Evolutionary conservation across 208 protist genomes (phyloP).

Genomic region (Leishmania amazonensis): DNA sequence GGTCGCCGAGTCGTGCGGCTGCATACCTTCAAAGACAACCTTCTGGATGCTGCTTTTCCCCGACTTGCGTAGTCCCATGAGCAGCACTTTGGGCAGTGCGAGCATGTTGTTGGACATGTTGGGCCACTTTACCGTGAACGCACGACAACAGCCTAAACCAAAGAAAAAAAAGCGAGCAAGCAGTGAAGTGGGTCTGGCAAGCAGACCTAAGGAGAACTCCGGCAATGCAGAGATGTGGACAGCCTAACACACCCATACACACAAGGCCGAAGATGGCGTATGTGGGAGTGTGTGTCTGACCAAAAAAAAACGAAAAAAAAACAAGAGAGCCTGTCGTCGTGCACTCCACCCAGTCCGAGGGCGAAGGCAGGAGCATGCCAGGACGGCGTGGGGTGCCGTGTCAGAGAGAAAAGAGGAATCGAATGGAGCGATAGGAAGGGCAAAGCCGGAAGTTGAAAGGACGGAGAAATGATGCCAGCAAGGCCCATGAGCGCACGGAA

Average conservation of each 20-base stretch:
- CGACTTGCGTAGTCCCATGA: conserved; percentile 89
- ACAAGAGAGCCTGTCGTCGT: too few relatives aligned
- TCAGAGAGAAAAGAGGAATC: neutral
- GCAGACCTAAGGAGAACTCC: neutral
- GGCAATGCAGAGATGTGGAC: neutral
- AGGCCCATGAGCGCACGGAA: neutral
- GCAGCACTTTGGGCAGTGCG: conserved; percentile 80
- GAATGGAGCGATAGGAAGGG: neutral
- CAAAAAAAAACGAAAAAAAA: too few relatives aligned
- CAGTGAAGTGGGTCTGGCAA: neutral
- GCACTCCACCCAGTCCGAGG: too few relatives aligned
- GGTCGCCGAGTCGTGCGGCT: conserved; percentile 82
- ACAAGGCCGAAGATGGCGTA: too few relatives aligned
- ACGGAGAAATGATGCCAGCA: neutral
- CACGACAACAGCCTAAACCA: neutral
- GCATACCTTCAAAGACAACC: conserved; percentile 90
- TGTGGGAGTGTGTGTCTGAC: too few relatives aligned
- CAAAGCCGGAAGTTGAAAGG: neutral
- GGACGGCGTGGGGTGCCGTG: neutral
- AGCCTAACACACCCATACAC: neutral
- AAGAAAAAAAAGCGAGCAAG: neutral
- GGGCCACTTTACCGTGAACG: neutral
- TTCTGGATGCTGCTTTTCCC: conserved; percentile 93
- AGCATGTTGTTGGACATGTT: conserved; percentile 39
- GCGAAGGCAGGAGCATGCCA: neutral